Conservation (phyloP, 768 basidiomycete genomes). For the Coprinellus micaceus region DNA sequence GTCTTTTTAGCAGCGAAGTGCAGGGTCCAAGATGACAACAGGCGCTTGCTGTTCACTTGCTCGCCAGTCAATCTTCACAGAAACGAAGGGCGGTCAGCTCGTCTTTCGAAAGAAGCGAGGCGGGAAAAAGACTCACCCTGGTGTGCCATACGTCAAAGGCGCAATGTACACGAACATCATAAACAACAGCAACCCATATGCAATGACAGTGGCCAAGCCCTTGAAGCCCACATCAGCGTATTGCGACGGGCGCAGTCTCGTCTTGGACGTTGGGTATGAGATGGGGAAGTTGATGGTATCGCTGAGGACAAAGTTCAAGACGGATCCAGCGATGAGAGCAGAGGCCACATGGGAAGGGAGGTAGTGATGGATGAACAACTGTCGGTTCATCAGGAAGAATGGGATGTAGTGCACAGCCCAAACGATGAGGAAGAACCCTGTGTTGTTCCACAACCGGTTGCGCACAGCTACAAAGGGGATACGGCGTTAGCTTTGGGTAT, state of each 20-base stretch:
- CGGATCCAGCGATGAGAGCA: conserved; percentile 86
- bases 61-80: conserved; percentile 72
- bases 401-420: conserved; percentile 97
- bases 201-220: conserved; percentile 60
- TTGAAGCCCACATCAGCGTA: conserved; percentile 76
- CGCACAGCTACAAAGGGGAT: conserved; percentile 62
- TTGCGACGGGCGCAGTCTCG: conserved; percentile 48
- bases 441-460: conserved; percentile 91
- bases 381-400: conserved; percentile 97
- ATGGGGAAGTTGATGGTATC: conserved; percentile 92
- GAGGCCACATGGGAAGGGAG: conserved; percentile 94
- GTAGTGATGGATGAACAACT: conserved; percentile 97
- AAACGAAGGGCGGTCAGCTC: conserved; percentile 8
- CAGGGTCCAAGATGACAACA: conserved; percentile 89
- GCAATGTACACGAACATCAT: conserved; percentile 70
- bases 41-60: conserved; percentile 75
- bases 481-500: not conserved
- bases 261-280: conserved; percentile 69
- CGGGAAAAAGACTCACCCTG: conserved; percentile 63
- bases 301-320: conserved; percentile 85
- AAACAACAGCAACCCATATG: conserved; percentile 60
- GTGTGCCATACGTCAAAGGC: conserved; percentile 94
- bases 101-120: not conserved
- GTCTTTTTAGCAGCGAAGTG: conserved; percentile 81
- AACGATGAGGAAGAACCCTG: conserved; percentile 90